Percentiles rank a stretch among this genome's conserved stretches.
These are phyloP conservation scores for Suillus ampliporus DNA, from an alignment of 768 basidiomycete genomes.

Conservation along the genomic window DNA sequence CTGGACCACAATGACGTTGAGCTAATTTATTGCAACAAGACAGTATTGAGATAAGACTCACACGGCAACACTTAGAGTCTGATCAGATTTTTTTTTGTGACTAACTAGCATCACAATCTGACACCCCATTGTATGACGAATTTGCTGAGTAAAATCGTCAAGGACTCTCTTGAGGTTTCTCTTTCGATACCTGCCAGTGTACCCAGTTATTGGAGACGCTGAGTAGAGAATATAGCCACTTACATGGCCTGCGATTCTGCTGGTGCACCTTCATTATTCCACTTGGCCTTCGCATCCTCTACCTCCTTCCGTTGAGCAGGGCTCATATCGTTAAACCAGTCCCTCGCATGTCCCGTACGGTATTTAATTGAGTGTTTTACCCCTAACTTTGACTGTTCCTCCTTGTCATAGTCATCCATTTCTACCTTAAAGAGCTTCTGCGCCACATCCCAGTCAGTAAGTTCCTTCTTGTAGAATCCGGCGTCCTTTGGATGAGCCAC, in stretches of 20 bases:
- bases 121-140: conserved; percentile 2
- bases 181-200: background rate
- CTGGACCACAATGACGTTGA: too few species aligned
- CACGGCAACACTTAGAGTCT: too few species aligned
- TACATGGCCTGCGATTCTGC: background rate
- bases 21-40: too few species aligned
- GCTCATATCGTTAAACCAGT: background rate
- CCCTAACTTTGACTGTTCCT: background rate
- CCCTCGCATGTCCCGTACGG: background rate
- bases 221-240: background rate
- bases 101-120: background rate
- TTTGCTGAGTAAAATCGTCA: background rate
- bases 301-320: background rate
- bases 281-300: background rate
- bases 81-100: background rate
- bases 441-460: background rate
- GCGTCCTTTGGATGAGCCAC: background rate
- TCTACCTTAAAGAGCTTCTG: background rate
- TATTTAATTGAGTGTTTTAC: background rate
- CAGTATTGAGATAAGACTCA: too few species aligned
- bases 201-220: background rate
- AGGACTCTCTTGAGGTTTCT: conserved; percentile 2
- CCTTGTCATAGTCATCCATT: background rate
- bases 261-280: background rate
- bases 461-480: background rate